A percentile compares a stretch with the other conserved stretches of the same genome.
phyloP scores from a whole-genome alignment of 805 yeast genomes.

The Starmerella cellae region DNA sequence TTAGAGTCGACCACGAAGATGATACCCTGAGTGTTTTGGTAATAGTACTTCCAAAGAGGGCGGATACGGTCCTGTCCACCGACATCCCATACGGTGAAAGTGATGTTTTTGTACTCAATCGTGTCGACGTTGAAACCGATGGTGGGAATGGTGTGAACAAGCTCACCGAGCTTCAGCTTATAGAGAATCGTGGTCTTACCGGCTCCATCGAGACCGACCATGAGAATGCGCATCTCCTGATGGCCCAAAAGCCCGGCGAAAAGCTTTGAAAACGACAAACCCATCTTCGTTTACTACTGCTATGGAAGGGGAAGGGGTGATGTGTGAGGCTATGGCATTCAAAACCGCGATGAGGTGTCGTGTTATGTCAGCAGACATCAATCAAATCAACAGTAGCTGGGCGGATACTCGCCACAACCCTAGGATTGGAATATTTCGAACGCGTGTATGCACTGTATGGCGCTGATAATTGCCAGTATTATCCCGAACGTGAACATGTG shows the following conservation, averaged over 20 bases:
- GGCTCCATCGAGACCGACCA: slow-evolving; percentile 97
- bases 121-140: slow-evolving; percentile 97
- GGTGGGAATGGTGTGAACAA: slow-evolving; percentile 91
- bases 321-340: neutral
- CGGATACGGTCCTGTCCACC: slow-evolving; percentile 99
- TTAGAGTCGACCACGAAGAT: slow-evolving; percentile 95
- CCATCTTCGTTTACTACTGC: slow-evolving; percentile 40
- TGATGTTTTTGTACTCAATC: slow-evolving; percentile 91
- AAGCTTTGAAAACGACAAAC: slow-evolving; percentile 86
- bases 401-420: neutral
- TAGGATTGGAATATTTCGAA: neutral
- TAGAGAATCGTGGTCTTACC: slow-evolving; percentile 96
- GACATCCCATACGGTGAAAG: slow-evolving; percentile 97
- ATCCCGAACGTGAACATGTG: too few species aligned
- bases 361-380: slow-evolving; percentile 8
- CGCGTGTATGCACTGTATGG: too few species aligned
- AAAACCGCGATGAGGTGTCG: slow-evolving; percentile 16
- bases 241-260: slow-evolving; percentile 92
- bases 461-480: too few species aligned
- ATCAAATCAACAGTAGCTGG: slow-evolving; percentile 1
- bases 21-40: slow-evolving; percentile 97
- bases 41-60: slow-evolving; percentile 98
- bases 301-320: slow-evolving; percentile 7
- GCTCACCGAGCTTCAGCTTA: slow-evolving; percentile 90
- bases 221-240: slow-evolving; percentile 94